Evolutionary conservation across 1,284 basidiomycete genomes (phyloP).

Genomic region (Malassezia equina): DNA sequence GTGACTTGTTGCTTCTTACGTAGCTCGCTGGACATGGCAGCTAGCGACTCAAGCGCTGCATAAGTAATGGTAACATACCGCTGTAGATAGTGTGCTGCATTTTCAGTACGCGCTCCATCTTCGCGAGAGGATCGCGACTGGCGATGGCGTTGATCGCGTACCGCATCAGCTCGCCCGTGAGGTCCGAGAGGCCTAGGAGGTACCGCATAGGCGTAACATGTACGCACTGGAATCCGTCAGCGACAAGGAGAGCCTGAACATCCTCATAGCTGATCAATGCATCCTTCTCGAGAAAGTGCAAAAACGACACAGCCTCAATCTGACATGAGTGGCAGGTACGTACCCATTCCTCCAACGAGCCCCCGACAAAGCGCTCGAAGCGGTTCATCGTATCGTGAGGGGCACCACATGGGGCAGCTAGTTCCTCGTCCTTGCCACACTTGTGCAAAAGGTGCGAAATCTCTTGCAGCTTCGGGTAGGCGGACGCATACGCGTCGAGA

Average conservation of each 20-base stretch:
- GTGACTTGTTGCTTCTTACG: slow-evolving; percentile 81
- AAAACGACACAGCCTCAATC: slow-evolving; percentile 82
- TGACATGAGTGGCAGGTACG: slow-evolving; percentile 43
- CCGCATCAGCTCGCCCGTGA: slow-evolving; percentile 96
- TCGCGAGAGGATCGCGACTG: slow-evolving; percentile 17
- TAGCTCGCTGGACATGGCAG: slow-evolving; percentile 62
- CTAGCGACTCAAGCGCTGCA: slow-evolving; percentile 66
- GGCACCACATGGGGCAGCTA: background rate
- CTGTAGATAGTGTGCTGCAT: slow-evolving; percentile 26
- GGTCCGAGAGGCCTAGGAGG: slow-evolving; percentile 78
- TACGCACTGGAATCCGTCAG: background rate
- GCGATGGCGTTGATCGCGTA: slow-evolving; percentile 57
- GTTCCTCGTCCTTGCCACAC: slow-evolving; percentile 50
- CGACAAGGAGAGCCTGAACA: slow-evolving; percentile 54
- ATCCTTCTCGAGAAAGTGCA: slow-evolving; percentile 69
- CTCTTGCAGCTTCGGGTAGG: slow-evolving; percentile 61
- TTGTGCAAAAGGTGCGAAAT: slow-evolving; percentile 60
- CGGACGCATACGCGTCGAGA: slow-evolving; percentile 49
- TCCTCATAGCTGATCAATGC: slow-evolving; percentile 62
- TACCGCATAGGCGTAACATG: slow-evolving; percentile 63
- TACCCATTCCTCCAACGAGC: slow-evolving; percentile 49
- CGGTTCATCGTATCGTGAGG: slow-evolving; percentile 19
- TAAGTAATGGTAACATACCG: slow-evolving; percentile 2
- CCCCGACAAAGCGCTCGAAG: slow-evolving; percentile 35
- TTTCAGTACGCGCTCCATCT: slow-evolving; percentile 25